Evolutionary conservation across 805 yeast species (phyloP), one percentile per base, ranked within the genome.

Genomic region (Ogataea trehalophila): DNA sequence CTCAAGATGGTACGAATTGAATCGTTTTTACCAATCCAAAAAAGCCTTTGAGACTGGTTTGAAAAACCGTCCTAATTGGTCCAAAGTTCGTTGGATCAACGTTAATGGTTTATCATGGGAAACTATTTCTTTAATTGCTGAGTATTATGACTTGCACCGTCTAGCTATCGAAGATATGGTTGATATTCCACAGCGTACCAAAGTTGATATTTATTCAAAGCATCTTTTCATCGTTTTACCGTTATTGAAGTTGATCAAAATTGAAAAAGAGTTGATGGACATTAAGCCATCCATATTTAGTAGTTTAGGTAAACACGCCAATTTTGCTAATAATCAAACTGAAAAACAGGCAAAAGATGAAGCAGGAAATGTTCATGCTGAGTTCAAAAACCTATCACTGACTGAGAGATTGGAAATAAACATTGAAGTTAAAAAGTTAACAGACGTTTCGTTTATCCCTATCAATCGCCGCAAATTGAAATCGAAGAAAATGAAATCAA

Each of bases 41-140:
- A 52, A 44, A 1, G 68, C 63, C 29, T 61, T 76, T 23, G 59
- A 58, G 29, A 47, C 51, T 4, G 60, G 63, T 0, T 49, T 79
- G n/a, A 45, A 58, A 2, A 48, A 47, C 7, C 57, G 72, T 36
- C 81, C 83, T 1, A 36, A 48, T 0, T 76, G 82, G 81, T 63
- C 79, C 3, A 65, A 68, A 41, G 79, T 79, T 1, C 61, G 83
- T 15, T 77, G 83, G 83, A 66, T 78, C 44, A 79, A 76, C 51
- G 78, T 79, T 20, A 79, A 77, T 56, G 85, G 84, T 0, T 61
- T 80, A n/a, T 75, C 82, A 2, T 77, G 82, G 82, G 83, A 78
- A 45, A 80, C 81, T 7, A 72, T 80, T 7, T 67, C 75, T 8
- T 60, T 71, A 0, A 66, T 80, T 37, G 73, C 76, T 1, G 62